phyloP scores from a whole-genome alignment of 306 rosid genomes.

The Comarum palustre region DNA sequence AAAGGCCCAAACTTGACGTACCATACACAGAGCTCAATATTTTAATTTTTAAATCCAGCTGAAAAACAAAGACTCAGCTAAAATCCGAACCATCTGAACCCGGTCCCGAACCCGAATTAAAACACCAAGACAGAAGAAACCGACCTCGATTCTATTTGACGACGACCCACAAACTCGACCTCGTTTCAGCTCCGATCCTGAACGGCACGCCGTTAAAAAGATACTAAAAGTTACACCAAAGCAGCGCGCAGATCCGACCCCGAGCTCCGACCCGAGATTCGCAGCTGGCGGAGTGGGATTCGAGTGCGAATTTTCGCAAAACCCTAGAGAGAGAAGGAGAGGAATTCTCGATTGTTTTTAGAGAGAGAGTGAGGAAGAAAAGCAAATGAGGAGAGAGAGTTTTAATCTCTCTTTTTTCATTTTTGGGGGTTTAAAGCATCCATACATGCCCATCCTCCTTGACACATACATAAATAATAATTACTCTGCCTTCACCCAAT shows the following conservation, averaged over 20 bases:
- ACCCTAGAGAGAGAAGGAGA: conserved; percentile 69
- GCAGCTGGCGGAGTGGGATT: conserved; percentile 34
- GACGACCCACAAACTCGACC: background rate
- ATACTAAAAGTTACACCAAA: conserved; percentile 26
- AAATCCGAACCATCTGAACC: conserved; percentile 17
- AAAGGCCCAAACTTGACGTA: conserved; percentile 61
- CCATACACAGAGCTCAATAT: conserved; percentile 45
- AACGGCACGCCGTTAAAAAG: conserved; percentile 41
- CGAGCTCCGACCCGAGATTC: conserved; percentile 40
- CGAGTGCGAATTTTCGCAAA: conserved; percentile 53
- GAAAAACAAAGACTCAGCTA: background rate
- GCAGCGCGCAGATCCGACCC: conserved; percentile 16
- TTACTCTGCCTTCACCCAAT: conserved; percentile 21
- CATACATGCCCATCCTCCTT: conserved; percentile 26
- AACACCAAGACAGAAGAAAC: background rate
- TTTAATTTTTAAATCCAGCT: conserved; percentile 28
- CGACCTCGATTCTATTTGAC: conserved; percentile 20
- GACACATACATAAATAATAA: conserved; percentile 26
- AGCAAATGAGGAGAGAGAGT: conserved; percentile 25
- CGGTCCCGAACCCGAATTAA: conserved; percentile 21
- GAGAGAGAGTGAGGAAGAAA: conserved; percentile 23
- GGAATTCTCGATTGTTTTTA: conserved; percentile 29
- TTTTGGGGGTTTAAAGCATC: conserved; percentile 39
- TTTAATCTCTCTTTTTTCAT: conserved; percentile 27
- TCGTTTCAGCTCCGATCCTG: conserved; percentile 40